A percentile compares a stretch with the other conserved stretches of the same genome.
Conservation (phyloP, 176 grass and related monocot genomes). For the Aegilops speltoides region DNA sequence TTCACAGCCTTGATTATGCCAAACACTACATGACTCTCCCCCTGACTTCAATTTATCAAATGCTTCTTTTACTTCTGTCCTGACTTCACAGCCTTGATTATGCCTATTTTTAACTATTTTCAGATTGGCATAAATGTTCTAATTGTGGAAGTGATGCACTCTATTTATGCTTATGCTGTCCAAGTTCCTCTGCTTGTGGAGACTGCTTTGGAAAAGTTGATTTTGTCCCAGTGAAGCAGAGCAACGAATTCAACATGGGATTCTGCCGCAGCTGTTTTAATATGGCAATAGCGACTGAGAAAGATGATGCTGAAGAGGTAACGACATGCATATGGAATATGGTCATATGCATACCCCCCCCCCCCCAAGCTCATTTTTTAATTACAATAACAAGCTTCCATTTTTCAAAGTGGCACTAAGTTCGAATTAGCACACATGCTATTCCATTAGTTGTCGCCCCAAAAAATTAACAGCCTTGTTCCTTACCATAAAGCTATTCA, state of each 20-base stretch:
- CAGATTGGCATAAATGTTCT: slow-evolving; percentile 79
- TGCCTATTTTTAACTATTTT: slow-evolving; percentile 10
- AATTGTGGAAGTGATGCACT: slow-evolving; percentile 48
- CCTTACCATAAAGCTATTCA: neutral
- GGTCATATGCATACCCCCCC: neutral
- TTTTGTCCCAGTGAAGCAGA: slow-evolving; percentile 52
- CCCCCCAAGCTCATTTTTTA: slow-evolving; percentile 11
- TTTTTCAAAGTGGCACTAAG: neutral
- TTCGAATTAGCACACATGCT: neutral
- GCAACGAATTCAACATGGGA: slow-evolving; percentile 71
- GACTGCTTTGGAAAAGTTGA: slow-evolving; percentile 57
- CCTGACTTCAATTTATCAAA: neutral
- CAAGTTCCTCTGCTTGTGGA: slow-evolving; percentile 56
- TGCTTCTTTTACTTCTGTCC: slow-evolving; percentile 21
- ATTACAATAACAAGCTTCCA: neutral
- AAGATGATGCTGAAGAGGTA: slow-evolving; percentile 54
- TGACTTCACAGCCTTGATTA: no score
- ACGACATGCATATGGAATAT: neutral
- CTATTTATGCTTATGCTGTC: slow-evolving; percentile 77
- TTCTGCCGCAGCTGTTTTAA: slow-evolving; percentile 71
- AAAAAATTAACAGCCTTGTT: neutral
- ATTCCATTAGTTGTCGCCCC: neutral
- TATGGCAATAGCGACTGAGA: slow-evolving; percentile 42
- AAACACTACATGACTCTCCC: neutral
- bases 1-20: neutral